A percentile compares a stretch with the other conserved stretches of the same genome.
Evolutionary conservation across 73 alveolate species (phyloP).

Genomic region (Urostyla sp.): DNA sequence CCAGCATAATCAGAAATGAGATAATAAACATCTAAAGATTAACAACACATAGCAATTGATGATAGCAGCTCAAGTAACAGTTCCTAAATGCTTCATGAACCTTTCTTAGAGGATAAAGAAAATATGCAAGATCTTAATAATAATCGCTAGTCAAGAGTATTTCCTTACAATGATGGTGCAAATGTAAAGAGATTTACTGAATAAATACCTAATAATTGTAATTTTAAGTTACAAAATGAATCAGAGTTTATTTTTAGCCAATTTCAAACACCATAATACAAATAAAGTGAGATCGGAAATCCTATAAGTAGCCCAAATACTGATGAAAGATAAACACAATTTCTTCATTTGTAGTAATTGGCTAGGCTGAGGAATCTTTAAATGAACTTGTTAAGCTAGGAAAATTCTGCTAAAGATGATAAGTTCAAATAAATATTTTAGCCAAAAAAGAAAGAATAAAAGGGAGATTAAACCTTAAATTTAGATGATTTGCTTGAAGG

Average conservation of each 20-base stretch:
- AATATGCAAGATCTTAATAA: no score
- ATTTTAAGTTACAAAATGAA: conserved; percentile 2
- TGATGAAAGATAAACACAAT: conserved; percentile 37
- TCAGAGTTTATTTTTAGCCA: conserved; percentile 22
- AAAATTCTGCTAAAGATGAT: conserved; percentile 42
- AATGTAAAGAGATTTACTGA: no score
- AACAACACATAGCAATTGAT: no score
- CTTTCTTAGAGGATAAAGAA: no score
- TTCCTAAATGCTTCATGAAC: no score
- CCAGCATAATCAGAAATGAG: no score
- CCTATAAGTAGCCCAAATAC: conserved; percentile 48
- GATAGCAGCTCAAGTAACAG: no score
- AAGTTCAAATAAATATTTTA: not conserved
- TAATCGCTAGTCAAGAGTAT: no score
- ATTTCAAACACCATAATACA: conserved; percentile 41
- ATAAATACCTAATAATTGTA: no score
- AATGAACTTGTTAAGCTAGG: conserved; percentile 45
- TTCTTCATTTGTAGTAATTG: not conserved
- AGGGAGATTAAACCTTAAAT: not conserved
- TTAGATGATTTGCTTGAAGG: not conserved
- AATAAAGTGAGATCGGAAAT: conserved; percentile 29
- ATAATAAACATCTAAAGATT: no score
- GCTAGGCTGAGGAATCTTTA: conserved; percentile 15
- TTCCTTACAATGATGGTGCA: no score
- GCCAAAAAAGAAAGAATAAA: not conserved